Evolutionary conservation across 352 stramenopile species (phyloP).

Genomic region (Detonula confervacea): DNA sequence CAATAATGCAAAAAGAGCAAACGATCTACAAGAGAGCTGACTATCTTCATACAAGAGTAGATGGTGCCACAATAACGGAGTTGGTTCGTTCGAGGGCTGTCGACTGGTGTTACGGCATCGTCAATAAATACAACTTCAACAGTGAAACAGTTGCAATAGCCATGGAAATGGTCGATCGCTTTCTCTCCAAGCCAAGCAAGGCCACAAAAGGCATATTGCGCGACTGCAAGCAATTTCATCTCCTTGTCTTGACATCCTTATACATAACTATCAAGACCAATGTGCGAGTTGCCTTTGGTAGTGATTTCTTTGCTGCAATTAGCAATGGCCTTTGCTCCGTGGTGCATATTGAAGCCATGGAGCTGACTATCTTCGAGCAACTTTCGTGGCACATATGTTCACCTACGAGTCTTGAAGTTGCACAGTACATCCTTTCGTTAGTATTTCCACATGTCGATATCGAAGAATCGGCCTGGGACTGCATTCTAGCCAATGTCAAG

Average conservation of each 20-base stretch:
- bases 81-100: constrained; percentile 1
- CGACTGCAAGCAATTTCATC: constrained; percentile 30
- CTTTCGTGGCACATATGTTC: constrained; percentile 60
- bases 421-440: constrained; percentile 27
- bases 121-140: constrained; percentile 1
- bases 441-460: constrained; percentile 3
- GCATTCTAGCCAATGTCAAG: constrained; percentile 19
- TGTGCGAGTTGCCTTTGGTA: constrained; percentile 35
- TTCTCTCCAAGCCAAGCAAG: background rate
- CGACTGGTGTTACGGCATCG: constrained; percentile 7
- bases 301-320: constrained; percentile 46
- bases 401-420: constrained; percentile 55
- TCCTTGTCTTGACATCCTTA: constrained; percentile 29
- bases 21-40: constrained; percentile 6
- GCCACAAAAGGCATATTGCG: background rate
- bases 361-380: constrained; percentile 51
- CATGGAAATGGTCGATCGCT: constrained; percentile 17
- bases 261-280: constrained; percentile 55
- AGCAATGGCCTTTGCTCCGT: constrained; percentile 55
- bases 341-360: constrained; percentile 60
- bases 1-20: constrained; percentile 28
- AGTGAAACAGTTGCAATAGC: constrained; percentile 3
- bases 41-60: background rate
- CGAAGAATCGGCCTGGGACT: background rate
- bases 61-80: background rate